phyloP scores from a whole-genome alignment of 176 grass and related monocot species.

The Thinopyrum elongatum region DNA sequence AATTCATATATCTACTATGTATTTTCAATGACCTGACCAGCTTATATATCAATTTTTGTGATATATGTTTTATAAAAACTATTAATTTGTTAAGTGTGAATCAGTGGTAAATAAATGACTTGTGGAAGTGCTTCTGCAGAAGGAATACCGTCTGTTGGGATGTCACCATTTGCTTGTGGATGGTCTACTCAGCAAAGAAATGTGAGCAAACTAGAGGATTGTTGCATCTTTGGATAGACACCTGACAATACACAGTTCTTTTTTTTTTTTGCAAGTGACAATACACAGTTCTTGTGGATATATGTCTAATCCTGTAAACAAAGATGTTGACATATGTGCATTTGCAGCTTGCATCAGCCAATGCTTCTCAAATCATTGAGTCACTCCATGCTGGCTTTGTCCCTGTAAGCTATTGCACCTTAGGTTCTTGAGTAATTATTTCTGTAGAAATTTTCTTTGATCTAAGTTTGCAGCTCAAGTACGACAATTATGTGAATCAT shows the following conservation, averaged over 20 bases:
- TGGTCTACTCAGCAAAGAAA: slow-evolving; percentile 88
- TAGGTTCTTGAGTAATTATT: slow-evolving; percentile 10
- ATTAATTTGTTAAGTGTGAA: not conserved
- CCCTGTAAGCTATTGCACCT: slow-evolving; percentile 59
- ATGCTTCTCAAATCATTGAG: slow-evolving; percentile 67
- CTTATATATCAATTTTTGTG: slow-evolving; percentile 3
- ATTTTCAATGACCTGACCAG: not conserved
- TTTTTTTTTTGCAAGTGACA: too few species aligned
- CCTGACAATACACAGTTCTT: slow-evolving; percentile 12
- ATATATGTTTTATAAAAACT: slow-evolving; percentile 5
- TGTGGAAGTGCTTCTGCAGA: slow-evolving; percentile 47
- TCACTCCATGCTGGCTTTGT: slow-evolving; percentile 80
- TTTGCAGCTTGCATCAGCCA: slow-evolving; percentile 70
- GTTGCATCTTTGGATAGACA: slow-evolving; percentile 4
- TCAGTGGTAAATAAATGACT: not conserved
- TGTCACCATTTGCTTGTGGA: slow-evolving; percentile 96
- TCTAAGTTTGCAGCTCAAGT: not conserved
- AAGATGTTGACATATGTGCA: slow-evolving; percentile 17
- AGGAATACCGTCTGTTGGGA: slow-evolving; percentile 96
- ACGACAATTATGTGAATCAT: slow-evolving; percentile 5
- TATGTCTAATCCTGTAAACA: not conserved
- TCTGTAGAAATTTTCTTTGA: not conserved
- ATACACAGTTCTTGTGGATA: slow-evolving; percentile 1
- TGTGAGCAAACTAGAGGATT: slow-evolving; percentile 43
- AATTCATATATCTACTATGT: not conserved